Conservation (phyloP, 2,329 filamentous ascomycete genomes). For the Microdochium trichocladiopsis region DNA sequence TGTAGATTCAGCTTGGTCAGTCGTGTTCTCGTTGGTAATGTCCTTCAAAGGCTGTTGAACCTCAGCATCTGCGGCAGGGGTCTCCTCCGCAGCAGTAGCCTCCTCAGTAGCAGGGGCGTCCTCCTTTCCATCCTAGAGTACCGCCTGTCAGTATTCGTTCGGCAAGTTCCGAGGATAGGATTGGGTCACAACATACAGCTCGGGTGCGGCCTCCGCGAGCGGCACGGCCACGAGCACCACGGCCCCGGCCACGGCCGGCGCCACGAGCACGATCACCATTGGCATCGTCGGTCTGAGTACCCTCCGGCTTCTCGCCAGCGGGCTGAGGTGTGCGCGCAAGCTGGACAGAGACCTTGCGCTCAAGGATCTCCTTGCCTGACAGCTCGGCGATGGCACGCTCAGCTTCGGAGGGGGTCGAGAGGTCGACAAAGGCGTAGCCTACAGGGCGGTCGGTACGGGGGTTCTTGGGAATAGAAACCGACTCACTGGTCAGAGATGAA, state of each 20-base stretch:
- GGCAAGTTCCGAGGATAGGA: conserved; percentile 5
- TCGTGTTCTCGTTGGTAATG: conserved; percentile 45
- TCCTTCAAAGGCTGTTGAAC: conserved; percentile 41
- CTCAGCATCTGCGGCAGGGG: conserved; percentile 44
- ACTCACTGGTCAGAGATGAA: conserved; percentile 59
- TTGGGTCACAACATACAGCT: conserved; percentile 32
- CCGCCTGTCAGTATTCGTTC: not conserved
- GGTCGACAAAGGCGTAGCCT: conserved; percentile 97
- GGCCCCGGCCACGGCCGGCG: conserved; percentile 60
- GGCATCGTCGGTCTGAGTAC: conserved; percentile 29
- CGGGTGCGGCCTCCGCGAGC: conserved; percentile 58
- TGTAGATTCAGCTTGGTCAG: conserved; percentile 22
- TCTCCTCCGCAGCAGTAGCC: conserved; percentile 30
- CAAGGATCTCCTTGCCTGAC: conserved; percentile 94
- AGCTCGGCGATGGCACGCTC: conserved; percentile 93
- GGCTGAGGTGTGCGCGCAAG: conserved; percentile 95
- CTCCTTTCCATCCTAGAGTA: conserved; percentile 36
- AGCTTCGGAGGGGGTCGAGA: conserved; percentile 89
- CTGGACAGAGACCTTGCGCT: conserved; percentile 98
- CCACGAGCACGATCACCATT: conserved; percentile 67
- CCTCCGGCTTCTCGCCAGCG: conserved; percentile 68
- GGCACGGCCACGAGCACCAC: conserved; percentile 52
- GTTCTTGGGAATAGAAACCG: conserved; percentile 98
- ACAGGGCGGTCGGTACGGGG: conserved; percentile 97
- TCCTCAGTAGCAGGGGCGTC: conserved; percentile 36